A percentile compares a stretch with the other conserved stretches of the same genome.
Conservation (phyloP, 2,329 filamentous ascomycete genomes). For the Aschersonia sp. region DNA sequence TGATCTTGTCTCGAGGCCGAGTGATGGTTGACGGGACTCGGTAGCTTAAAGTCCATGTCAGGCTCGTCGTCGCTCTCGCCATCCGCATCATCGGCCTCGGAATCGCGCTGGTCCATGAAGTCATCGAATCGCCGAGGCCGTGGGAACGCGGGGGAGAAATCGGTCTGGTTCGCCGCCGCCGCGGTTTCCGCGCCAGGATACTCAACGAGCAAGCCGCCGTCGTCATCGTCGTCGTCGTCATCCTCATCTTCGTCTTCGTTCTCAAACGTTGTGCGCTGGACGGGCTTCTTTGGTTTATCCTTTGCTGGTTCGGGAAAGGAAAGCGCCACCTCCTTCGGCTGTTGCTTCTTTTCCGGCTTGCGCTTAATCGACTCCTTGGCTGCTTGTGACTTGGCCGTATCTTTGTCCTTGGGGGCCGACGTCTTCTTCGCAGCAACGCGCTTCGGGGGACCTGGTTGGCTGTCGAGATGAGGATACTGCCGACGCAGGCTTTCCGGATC, state of each 20-base stretch:
- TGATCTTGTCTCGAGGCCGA: constrained; percentile 12
- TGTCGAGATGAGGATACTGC: constrained; percentile 51
- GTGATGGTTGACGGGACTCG: constrained; percentile 34
- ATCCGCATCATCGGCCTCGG: constrained; percentile 27
- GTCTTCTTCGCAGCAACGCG: constrained; percentile 13
- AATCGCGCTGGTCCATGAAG: constrained; percentile 31
- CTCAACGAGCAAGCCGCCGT: constrained; percentile 42
- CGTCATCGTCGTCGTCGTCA: constrained; percentile 36
- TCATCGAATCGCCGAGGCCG: constrained; percentile 36
- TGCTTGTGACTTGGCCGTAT: constrained; percentile 6
- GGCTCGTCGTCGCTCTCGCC: constrained; percentile 33
- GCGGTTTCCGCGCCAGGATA: constrained; percentile 35
- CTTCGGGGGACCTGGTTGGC: constrained; percentile 9
- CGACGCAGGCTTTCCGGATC: constrained; percentile 49
- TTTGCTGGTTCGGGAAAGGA: constrained; percentile 18
- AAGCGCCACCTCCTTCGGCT: constrained; percentile 21
- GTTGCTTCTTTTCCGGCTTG: constrained; percentile 19
- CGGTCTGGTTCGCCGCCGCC: constrained; percentile 15
- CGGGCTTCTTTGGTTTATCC: constrained; percentile 16
- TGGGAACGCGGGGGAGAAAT: constrained; percentile 36
- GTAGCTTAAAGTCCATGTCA: constrained; percentile 35
- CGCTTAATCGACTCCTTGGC: constrained; percentile 9
- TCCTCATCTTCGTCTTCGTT: constrained; percentile 40
- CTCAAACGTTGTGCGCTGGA: constrained; percentile 9
- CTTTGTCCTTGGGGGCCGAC: constrained; percentile 7